Base-by-base conservation (phyloP, 352 stramenopile species). In the Pythium brassicae region DNA sequence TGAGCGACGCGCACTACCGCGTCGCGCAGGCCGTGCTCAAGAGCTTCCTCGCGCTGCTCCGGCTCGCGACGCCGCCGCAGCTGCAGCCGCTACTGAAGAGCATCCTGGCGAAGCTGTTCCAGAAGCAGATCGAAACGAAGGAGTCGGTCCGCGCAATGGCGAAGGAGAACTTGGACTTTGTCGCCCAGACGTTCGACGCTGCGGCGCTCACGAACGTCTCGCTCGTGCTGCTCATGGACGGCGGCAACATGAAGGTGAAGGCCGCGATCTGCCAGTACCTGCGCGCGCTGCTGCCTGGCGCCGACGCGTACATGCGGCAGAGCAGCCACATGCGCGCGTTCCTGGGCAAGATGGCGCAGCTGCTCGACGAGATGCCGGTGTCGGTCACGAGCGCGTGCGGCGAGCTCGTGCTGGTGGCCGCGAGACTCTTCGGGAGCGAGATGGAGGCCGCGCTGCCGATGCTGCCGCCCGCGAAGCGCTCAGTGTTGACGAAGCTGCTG, bases 231-330 rank as follows among this genome's bases (percentile, higher is more conserved):
- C 57, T 94, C 12, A 74, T 72, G 12, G 80, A 94, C 46, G 82
- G 84, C 12, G 83, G 65, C 45, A 92, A 92, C 58, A 82, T 92
- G 72, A 92, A 92, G 53, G 72, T 90, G 44, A 90, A 87, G 46
- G 64, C 63, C 5, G 70, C 76, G 0, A 76, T 92, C 47, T 90
- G 79, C 58, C 61, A 83, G 32, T 94, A 86, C 40, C 48, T 94
- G 17, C 69, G 74, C 20, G 61, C 78, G 34, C 43, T 92, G 11
- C 52, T 94, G 11, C 82, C 80, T 5, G 49, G 50, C 9, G 72
- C 78, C 4, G 61, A 66, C 14, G 76, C 62, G 12, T 92, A 92
- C 27, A 75, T 90, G 50, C 72, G 74, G 23, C 72, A 89, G 42
- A 77, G 74, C 48, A 53, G 59, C 29, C 70, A 86, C 55, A 86